Evolutionary conservation across 305 asterid species (phyloP), one percentile per base, ranked within the genome.

Genomic region (Euphrasia arctica): DNA sequence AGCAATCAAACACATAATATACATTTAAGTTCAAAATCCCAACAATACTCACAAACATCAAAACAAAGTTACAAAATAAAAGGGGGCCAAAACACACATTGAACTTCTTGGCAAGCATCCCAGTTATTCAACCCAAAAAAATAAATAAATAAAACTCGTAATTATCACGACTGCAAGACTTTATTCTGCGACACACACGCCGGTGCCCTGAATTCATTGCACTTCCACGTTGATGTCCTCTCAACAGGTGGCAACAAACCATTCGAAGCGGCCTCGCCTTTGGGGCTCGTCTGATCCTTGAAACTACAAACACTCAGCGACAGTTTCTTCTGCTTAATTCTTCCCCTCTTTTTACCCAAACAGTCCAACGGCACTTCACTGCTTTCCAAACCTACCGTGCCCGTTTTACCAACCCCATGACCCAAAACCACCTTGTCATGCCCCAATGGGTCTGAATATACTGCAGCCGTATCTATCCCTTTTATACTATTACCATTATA

Each of bases 231-330:
- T n/a, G 83, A 72, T 54, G 82, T 56, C 78, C 82, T 83, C 77
- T 85, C 95, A 54, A 74, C 83, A 10, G 84, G 27, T 18, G 57
- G 77, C 58, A 68, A 64, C 70, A 74, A 71, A 68, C 66, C 62
- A 45, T 72, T 79, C 9, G 68, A 70, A 39, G 85, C 66, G 15
- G 77, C 63, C 57, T 73, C 81, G 70, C 79, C 90, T 61, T 70
- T 80, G 25, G 83, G 85, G 73, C 70, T 74, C 45, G 74, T 75
- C 69, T 80, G 78, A 74, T 86, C 91, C 78, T 78, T 79, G 73
- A 79, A 75, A 77, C 73, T 88, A 76, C 96, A 86, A 64, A 88
- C 75, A 76, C 96, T 82, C 74, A 88, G 76, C 13, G 96, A 88
- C 74, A 88, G 63, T 60, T 84, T 88, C 70, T 86, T 88, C 79